A percentile compares a stretch with the other conserved stretches of the same genome.
phyloP scores from a whole-genome alignment of 2,329 filamentous ascomycete species.

The Exutisphaerella laricina region DNA sequence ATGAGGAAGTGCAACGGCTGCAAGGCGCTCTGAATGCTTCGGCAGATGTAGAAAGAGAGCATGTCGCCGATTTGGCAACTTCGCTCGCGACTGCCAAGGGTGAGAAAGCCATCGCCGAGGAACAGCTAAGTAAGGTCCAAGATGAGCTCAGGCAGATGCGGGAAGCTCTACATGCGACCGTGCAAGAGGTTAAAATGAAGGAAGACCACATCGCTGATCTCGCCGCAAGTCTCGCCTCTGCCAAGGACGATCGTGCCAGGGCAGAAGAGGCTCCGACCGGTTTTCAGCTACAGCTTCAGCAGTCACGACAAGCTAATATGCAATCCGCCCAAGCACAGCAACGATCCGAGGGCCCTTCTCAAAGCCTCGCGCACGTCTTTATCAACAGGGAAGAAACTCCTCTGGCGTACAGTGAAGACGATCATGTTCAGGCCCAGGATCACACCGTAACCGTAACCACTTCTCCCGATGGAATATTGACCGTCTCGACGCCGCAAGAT shows the following conservation, averaged over 20 bases:
- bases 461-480: neutral
- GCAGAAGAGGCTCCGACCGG: constrained; percentile 3
- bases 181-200: constrained; percentile 2
- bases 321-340: neutral
- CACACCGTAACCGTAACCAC: neutral
- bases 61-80: constrained; percentile 5
- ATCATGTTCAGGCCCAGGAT: constrained; percentile 4
- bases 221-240: neutral
- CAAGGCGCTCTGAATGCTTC: constrained; percentile 2
- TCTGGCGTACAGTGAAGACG: constrained; percentile 18
- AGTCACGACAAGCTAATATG: neutral
- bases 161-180: neutral
- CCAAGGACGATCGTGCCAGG: constrained; percentile 1
- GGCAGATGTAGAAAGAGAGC: constrained; percentile 2
- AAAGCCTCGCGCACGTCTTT: constrained; percentile 17
- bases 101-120: constrained; percentile 8
- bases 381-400: constrained; percentile 19
- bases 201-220: constrained; percentile 3
- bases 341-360: constrained; percentile 5
- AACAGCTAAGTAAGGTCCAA: neutral
- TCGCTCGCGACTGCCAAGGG: constrained; percentile 5
- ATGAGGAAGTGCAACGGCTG: constrained; percentile 7
- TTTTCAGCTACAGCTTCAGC: constrained; percentile 4
- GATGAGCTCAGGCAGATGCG: neutral
- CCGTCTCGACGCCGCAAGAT: neutral